Percentiles rank a stretch among this genome's conserved stretches.
Conservation (phyloP, 2,329 filamentous ascomycete genomes). For the Xylariales sp. region DNA sequence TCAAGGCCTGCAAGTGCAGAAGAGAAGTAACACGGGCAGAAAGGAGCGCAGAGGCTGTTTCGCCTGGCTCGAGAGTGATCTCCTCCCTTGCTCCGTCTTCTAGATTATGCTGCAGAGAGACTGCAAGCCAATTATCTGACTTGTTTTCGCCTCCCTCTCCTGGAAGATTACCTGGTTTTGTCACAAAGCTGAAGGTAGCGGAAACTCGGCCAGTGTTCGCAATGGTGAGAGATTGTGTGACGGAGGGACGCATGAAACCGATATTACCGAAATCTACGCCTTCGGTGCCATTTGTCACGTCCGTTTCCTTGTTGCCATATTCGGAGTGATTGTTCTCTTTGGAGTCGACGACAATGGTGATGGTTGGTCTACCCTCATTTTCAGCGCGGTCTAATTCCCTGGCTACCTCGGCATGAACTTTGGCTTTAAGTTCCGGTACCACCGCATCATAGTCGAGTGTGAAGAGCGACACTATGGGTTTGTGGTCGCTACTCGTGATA, state of each 20-base stretch:
- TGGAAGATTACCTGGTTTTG: constrained; percentile 54
- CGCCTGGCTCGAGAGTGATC: constrained; percentile 76
- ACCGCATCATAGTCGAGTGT: constrained; percentile 82
- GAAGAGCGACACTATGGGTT: constrained; percentile 82
- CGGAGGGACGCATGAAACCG: constrained; percentile 61
- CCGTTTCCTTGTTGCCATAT: constrained; percentile 24
- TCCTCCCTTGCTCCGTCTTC: constrained; percentile 23
- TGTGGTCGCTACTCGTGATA: constrained; percentile 91
- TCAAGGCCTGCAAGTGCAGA: constrained; percentile 63
- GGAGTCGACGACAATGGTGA: constrained; percentile 77
- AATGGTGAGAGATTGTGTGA: constrained; percentile 69
- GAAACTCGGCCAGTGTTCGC: constrained; percentile 86
- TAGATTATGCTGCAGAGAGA: constrained; percentile 18
- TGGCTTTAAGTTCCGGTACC: constrained; percentile 77
- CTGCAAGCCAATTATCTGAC: constrained; percentile 20
- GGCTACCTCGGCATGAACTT: constrained; percentile 80
- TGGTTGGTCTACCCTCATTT: constrained; percentile 79
- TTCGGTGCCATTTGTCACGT: constrained; percentile 40
- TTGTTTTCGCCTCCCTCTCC: constrained; percentile 19
- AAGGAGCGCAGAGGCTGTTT: constrained; percentile 69
- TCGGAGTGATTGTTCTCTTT: constrained; percentile 30
- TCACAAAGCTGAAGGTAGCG: constrained; percentile 76
- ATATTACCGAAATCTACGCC: constrained; percentile 77
- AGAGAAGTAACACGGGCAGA: constrained; percentile 63
- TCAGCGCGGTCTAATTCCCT: constrained; percentile 85